Conservation (phyloP, 306 rosid genomes). For the Trifolium dubium region DNA sequence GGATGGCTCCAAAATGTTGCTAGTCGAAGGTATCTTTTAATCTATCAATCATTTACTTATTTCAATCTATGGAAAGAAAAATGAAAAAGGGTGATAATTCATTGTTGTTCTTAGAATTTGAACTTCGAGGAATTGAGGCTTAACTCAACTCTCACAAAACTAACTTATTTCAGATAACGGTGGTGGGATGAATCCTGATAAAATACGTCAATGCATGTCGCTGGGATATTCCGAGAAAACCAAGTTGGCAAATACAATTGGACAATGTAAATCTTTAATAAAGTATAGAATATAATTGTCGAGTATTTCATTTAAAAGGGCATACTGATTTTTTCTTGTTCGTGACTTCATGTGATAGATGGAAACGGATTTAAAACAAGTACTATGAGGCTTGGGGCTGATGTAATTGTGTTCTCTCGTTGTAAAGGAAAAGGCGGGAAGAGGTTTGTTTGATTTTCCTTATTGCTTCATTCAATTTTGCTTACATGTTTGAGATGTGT, state of each 20-base stretch:
- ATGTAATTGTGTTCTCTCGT: constrained; percentile 92
- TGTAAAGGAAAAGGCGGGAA: constrained; percentile 65
- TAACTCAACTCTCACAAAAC: not conserved
- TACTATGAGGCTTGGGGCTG: constrained; percentile 99
- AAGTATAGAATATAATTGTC: constrained; percentile 4
- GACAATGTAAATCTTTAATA: constrained; percentile 64
- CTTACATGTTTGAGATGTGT: constrained; percentile 25
- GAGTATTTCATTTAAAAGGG: constrained; percentile 9
- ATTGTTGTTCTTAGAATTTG: not conserved
- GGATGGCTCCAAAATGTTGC: constrained; percentile 73
- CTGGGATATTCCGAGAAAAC: constrained; percentile 89
- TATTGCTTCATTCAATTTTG: constrained; percentile 34
- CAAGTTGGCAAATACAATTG: constrained; percentile 91
- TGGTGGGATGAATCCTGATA: constrained; percentile 98
- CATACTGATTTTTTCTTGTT: constrained; percentile 44
- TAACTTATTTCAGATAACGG: constrained; percentile 77
- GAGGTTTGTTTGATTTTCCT: constrained; percentile 56
- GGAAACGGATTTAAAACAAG: constrained; percentile 99
- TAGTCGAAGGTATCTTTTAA: constrained; percentile 71
- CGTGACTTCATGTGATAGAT: constrained; percentile 54
- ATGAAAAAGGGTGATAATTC: not conserved
- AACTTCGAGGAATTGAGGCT: too few species aligned
- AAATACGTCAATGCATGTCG: constrained; percentile 99
- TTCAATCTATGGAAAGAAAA: constrained; percentile 18
- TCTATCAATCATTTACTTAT: constrained; percentile 9